These are phyloP conservation scores for Trypanosoma melophagium DNA, from an alignment of 208 protist genomes.

Conservation along the genomic window DNA sequence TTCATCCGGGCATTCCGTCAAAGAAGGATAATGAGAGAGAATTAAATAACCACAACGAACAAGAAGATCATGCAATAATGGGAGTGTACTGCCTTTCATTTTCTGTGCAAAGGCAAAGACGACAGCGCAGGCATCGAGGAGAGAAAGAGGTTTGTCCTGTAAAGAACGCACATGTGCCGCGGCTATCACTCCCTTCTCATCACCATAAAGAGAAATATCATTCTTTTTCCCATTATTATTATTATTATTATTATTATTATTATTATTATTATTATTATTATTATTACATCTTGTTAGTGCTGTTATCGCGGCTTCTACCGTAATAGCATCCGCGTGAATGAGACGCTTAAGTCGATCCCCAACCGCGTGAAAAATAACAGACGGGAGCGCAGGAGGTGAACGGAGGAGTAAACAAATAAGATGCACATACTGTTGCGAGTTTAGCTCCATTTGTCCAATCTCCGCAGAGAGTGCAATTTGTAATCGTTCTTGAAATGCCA, in stretches of 20 bases:
- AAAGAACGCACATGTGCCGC: constrained; percentile 12
- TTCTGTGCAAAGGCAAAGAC: constrained; percentile 29
- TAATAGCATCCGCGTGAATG: constrained; percentile 25
- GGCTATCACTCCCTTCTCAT: constrained; percentile 7
- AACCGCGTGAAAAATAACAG: constrained; percentile 25
- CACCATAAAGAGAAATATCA: too few species aligned
- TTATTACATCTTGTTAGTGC: not conserved
- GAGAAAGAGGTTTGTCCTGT: constrained; percentile 21
- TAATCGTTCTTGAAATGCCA: constrained; percentile 30
- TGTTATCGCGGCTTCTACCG: not conserved
- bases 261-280: not conserved
- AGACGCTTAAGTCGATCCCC: constrained; percentile 30
- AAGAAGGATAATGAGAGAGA: not conserved
- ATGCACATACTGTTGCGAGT: constrained; percentile 14
- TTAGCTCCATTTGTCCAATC: constrained; percentile 22
- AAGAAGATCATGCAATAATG: constrained; percentile 30
- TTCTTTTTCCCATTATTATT: not conserved
- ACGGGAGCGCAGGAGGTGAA: constrained; percentile 22
- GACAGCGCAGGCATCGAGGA: constrained; percentile 24
- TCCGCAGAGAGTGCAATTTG: constrained; percentile 10
- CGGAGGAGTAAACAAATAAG: constrained; percentile 26
- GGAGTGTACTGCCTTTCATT: constrained; percentile 17
- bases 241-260: not conserved
- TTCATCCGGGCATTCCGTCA: not conserved
- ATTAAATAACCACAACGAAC: constrained; percentile 24